Evolutionary conservation across 1,139 yeast genomes (phyloP).

Genomic region (Debaryomycetaceae sp.): DNA sequence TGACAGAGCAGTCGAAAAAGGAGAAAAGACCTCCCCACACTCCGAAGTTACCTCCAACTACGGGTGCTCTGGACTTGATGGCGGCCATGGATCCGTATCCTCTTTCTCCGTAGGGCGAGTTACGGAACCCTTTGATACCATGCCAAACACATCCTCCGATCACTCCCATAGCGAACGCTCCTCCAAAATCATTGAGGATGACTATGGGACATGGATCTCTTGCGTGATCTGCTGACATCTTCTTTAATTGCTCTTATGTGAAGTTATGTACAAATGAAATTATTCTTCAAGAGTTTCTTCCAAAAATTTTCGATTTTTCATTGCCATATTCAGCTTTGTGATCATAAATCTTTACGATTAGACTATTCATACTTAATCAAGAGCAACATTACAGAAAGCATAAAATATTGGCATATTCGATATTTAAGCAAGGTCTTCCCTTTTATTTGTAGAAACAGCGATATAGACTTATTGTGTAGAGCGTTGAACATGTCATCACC

Average conservation of each 20-base stretch:
- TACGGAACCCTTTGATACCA: conserved; percentile 97
- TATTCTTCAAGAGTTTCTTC: neutral
- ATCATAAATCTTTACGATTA: neutral
- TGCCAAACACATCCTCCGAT: conserved; percentile 99
- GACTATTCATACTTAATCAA: neutral
- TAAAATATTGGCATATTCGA: too few species aligned
- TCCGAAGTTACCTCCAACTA: conserved; percentile 98
- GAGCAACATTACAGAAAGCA: neutral
- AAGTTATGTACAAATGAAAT: neutral
- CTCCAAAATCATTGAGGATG: conserved; percentile 94
- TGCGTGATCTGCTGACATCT: conserved; percentile 91
- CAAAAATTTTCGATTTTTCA: neutral
- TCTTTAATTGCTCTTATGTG: conserved; percentile 15
- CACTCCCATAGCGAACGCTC: conserved; percentile 98
- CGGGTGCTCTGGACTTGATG: conserved; percentile 95
- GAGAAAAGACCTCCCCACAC: conserved; percentile 99
- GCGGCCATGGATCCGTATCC: conserved; percentile 86
- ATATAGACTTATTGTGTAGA: too few species aligned
- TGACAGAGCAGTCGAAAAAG: conserved; percentile 92
- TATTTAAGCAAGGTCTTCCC: too few species aligned
- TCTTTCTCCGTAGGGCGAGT: conserved; percentile 96
- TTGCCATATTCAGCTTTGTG: neutral
- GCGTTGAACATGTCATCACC: too few species aligned
- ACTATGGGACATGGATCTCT: conserved; percentile 99
- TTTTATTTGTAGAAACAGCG: too few species aligned